A percentile compares a stretch with the other conserved stretches of the same genome.
Conservation (phyloP, 169 alveolate species). For the Plasmodium billcollinsi region DNA sequence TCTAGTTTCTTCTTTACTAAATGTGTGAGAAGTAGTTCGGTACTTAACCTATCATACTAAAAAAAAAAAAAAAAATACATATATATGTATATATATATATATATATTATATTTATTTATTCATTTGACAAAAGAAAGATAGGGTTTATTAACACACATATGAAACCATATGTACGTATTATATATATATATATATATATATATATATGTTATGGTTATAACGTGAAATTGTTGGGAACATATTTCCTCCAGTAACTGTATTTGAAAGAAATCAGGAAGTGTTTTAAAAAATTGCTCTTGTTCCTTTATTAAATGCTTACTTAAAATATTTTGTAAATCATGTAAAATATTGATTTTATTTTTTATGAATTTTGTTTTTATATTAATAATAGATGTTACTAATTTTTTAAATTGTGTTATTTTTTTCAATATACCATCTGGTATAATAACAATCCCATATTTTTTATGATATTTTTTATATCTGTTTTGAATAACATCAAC, state of each 20-base stretch:
- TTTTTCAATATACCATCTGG: slow-evolving; percentile 96
- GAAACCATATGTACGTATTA: too few relatives aligned
- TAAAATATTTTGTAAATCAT: slow-evolving; percentile 95
- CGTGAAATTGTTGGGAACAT: background rate
- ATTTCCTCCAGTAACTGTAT: slow-evolving; percentile 9
- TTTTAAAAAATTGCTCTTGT: background rate
- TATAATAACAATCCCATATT: slow-evolving; percentile 93
- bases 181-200: too few relatives aligned
- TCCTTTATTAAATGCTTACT: slow-evolving; percentile 84
- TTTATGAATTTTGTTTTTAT: slow-evolving; percentile 44
- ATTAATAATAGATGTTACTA: slow-evolving; percentile 91
- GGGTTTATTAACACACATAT: too few relatives aligned
- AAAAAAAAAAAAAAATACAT: background rate
- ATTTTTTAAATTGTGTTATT: slow-evolving; percentile 91
- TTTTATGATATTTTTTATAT: slow-evolving; percentile 82
- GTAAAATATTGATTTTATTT: background rate
- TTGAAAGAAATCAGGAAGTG: slow-evolving; percentile 21
- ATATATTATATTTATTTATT: background rate
- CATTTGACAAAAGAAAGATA: background rate
- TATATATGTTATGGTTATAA: background rate
- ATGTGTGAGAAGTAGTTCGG: slow-evolving; percentile 23
- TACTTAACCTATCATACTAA: slow-evolving; percentile 23
- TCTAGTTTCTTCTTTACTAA: slow-evolving; percentile 29
- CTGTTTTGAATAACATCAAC: slow-evolving; percentile 91
- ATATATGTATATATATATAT: background rate